phyloP scores from a whole-genome alignment of 2,329 filamentous ascomycete species.

The Aspergillus sojae region DNA sequence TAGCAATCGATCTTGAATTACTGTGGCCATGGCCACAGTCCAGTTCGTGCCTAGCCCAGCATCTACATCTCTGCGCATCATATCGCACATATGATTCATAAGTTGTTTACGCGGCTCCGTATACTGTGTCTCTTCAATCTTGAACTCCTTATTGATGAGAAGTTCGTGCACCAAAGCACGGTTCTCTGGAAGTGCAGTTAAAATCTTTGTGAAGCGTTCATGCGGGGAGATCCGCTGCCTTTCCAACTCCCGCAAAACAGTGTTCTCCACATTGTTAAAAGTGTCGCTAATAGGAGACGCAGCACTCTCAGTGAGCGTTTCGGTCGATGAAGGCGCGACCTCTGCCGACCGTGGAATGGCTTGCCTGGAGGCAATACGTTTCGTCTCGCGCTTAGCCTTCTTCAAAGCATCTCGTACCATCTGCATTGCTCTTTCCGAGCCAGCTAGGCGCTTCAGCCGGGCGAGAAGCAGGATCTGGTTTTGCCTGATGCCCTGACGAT shows the following conservation, averaged over 20 bases:
- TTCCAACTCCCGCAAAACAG: slow-evolving; percentile 38
- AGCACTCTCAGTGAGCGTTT: slow-evolving; percentile 40
- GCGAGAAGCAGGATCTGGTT: slow-evolving; percentile 66
- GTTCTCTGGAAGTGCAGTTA: slow-evolving; percentile 64
- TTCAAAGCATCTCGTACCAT: slow-evolving; percentile 63
- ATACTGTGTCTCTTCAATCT: slow-evolving; percentile 56
- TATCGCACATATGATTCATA: slow-evolving; percentile 61
- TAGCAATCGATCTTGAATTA: slow-evolving; percentile 63
- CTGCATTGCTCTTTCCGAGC: slow-evolving; percentile 61
- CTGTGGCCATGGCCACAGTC: slow-evolving; percentile 68
- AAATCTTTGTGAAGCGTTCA: slow-evolving; percentile 53
- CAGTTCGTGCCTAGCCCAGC: slow-evolving; percentile 58
- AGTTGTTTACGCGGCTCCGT: slow-evolving; percentile 57
- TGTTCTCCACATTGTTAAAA: slow-evolving; percentile 40
- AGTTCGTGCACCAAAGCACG: slow-evolving; percentile 65
- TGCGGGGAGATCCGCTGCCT: slow-evolving; percentile 39
- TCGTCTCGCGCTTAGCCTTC: slow-evolving; percentile 58
- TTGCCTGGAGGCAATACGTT: slow-evolving; percentile 56
- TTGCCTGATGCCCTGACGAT: slow-evolving; percentile 65
- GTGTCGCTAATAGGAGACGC: slow-evolving; percentile 45
- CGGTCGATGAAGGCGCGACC: slow-evolving; percentile 34
- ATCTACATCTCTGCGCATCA: slow-evolving; percentile 61
- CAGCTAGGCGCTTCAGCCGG: slow-evolving; percentile 63
- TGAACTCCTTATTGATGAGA: slow-evolving; percentile 65
- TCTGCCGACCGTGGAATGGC: slow-evolving; percentile 60